Conservation (phyloP, 148 eudicot species). For the Camellia lanceoleosa region DNA sequence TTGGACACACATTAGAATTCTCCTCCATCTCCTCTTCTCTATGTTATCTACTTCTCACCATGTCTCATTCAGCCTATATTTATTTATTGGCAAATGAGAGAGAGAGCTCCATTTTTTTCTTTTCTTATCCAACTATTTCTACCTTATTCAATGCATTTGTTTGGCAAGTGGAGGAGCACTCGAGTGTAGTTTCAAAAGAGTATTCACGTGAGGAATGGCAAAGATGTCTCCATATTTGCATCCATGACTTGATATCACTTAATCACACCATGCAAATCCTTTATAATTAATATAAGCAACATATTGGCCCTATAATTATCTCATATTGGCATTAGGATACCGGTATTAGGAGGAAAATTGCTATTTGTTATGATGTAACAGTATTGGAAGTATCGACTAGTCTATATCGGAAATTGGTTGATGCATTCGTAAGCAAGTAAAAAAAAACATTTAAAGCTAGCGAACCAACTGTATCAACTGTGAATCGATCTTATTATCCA, state of each 20-base stretch:
- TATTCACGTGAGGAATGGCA: conserved; percentile 10
- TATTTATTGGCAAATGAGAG: conserved; percentile 17
- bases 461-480: too few species aligned
- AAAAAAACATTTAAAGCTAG: too few species aligned
- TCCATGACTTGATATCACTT: conserved; percentile 10
- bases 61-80: background rate
- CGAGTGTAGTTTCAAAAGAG: background rate
- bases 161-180: conserved; percentile 3
- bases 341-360: too few species aligned
- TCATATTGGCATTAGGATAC: too few species aligned
- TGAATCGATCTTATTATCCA: too few species aligned
- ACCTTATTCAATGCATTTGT: background rate
- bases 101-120: background rate
- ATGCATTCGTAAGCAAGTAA: too few species aligned
- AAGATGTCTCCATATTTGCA: background rate
- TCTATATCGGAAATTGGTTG: too few species aligned
- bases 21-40: conserved; percentile 40
- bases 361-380: too few species aligned
- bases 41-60: background rate
- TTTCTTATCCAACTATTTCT: background rate
- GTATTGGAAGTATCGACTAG: too few species aligned
- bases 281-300: too few species aligned
- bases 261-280: background rate
- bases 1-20: conserved; percentile 17
- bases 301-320: too few species aligned